These are phyloP conservation scores for Gossypium sturtianum DNA, from an alignment of 345 rosid genomes.

Conservation along the genomic window DNA sequence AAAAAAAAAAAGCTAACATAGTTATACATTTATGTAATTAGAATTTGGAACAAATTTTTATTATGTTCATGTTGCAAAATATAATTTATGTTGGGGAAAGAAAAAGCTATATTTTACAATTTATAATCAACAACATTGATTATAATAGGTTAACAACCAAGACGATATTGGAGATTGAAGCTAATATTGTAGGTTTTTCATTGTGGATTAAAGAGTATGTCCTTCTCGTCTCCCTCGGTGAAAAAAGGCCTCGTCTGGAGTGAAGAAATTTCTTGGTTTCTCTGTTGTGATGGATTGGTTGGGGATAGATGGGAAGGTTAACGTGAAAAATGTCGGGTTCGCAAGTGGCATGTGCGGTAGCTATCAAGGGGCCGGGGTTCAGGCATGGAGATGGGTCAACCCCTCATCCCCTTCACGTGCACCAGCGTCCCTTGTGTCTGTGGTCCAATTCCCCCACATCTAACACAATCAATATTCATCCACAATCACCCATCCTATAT, in stretches of 20 bases:
- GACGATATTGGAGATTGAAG: neutral
- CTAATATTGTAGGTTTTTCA: neutral
- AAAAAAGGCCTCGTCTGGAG: neutral
- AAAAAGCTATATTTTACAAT: too few relatives aligned
- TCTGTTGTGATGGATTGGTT: neutral
- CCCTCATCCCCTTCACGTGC: constrained; percentile 45
- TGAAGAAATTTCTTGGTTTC: neutral
- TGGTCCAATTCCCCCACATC: too few relatives aligned
- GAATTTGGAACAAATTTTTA: too few relatives aligned
- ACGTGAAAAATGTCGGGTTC: neutral
- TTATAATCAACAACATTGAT: neutral
- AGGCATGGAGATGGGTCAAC: constrained; percentile 24
- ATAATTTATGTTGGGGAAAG: too few relatives aligned
- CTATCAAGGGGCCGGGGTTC: constrained; percentile 19
- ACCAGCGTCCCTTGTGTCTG: constrained; percentile 29
- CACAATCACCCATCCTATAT: too few relatives aligned
- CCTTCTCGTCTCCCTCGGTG: neutral
- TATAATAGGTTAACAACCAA: neutral
- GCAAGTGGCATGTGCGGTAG: constrained; percentile 5
- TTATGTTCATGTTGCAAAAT: too few relatives aligned
- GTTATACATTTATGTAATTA: too few relatives aligned
- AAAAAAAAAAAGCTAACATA: too few relatives aligned
- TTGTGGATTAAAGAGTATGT: neutral
- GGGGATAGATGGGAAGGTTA: neutral
- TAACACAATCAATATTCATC: too few relatives aligned